These are phyloP conservation scores for Coniella lustricola DNA, from an alignment of 2,329 filamentous ascomycete genomes.

Conservation along the genomic window DNA sequence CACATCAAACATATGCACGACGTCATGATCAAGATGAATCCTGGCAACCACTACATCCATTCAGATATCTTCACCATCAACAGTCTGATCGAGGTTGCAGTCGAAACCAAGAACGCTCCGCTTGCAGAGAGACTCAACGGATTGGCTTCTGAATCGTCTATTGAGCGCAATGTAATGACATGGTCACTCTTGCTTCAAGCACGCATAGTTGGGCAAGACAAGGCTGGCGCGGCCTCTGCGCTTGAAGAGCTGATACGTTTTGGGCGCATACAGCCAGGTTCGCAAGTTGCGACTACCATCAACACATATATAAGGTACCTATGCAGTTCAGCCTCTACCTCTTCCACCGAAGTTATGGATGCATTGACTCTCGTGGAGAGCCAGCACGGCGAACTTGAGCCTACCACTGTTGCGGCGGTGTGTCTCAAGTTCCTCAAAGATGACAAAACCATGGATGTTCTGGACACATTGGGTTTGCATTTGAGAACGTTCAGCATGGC, in stretches of 20 bases:
- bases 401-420: constrained; percentile 68
- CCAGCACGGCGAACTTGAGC: constrained; percentile 60
- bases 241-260: constrained; percentile 54
- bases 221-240: constrained; percentile 60
- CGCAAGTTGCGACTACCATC: constrained; percentile 52
- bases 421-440: constrained; percentile 66
- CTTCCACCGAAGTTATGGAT: constrained; percentile 65
- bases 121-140: constrained; percentile 67
- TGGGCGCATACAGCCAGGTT: constrained; percentile 30
- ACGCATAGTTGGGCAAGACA: constrained; percentile 63
- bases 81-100: constrained; percentile 63
- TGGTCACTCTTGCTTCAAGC: constrained; percentile 70
- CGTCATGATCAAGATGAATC: constrained; percentile 49
- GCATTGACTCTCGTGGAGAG: constrained; percentile 68
- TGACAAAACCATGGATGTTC: constrained; percentile 70
- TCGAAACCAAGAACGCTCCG: constrained; percentile 61
- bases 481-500: constrained; percentile 61
- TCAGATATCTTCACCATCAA: constrained; percentile 73
- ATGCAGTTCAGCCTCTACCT: constrained; percentile 50
- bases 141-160: constrained; percentile 56
- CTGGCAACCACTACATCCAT: constrained; percentile 36
- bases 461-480: constrained; percentile 74
- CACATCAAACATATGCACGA: constrained; percentile 68
- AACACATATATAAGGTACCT: constrained; percentile 69
- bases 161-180: constrained; percentile 63